These are phyloP conservation scores for Termitomyces sp. DNA, from an alignment of 768 basidiomycete genomes.

Conservation along the genomic window DNA sequence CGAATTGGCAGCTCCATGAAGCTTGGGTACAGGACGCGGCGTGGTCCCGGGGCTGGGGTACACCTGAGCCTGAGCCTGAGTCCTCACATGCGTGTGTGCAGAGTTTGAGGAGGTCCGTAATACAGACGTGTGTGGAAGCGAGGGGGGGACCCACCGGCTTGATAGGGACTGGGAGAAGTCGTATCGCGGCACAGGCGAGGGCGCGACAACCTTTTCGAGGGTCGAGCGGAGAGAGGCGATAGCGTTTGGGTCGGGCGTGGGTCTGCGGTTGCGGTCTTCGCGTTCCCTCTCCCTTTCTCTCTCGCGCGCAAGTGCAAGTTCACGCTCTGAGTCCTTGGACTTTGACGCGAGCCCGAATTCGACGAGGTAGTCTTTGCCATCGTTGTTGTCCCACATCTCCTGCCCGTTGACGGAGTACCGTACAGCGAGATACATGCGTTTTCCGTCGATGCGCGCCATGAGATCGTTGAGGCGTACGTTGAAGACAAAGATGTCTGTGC, in stretches of 20 bases:
- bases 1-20: constrained; percentile 23
- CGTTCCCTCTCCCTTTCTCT: constrained; percentile 24
- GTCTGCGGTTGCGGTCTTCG: constrained; percentile 11
- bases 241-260: background rate
- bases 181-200: constrained; percentile 42
- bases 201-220: constrained; percentile 52
- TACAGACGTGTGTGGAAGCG: constrained; percentile 2
- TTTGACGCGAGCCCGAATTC: constrained; percentile 44
- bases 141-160: constrained; percentile 35
- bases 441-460: constrained; percentile 71
- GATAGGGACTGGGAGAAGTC: constrained; percentile 50
- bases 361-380: constrained; percentile 70
- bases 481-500: constrained; percentile 75
- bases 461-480: constrained; percentile 73
- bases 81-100: constrained; percentile 18
- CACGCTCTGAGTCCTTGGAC: background rate
- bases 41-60: constrained; percentile 29
- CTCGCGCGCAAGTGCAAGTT: background rate
- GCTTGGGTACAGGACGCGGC: background rate
- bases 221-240: constrained; percentile 23
- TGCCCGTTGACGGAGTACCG: constrained; percentile 62
- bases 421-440: constrained; percentile 75
- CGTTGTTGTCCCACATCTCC: constrained; percentile 94
- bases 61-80: constrained; percentile 41
- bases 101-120: background rate